Evolutionary conservation across 2,329 filamentous ascomycete species (phyloP).

Genomic region (Tolypocladium sp.): DNA sequence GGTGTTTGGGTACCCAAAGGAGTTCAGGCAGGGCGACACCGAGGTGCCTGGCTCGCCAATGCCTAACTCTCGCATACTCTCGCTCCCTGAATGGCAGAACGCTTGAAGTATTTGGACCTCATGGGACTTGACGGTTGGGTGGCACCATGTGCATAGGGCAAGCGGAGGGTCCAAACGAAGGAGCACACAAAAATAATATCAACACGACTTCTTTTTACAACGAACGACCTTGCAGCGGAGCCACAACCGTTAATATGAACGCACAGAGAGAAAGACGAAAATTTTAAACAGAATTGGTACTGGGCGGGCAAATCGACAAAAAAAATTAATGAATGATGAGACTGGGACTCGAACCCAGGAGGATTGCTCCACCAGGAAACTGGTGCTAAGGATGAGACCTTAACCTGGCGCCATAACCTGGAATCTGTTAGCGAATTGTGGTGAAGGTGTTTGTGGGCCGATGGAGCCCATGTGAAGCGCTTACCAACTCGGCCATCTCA

Average conservation of each 20-base stretch:
- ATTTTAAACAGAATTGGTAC: neutral
- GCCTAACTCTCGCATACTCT: no score
- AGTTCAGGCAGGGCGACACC: no score
- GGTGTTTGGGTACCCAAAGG: no score
- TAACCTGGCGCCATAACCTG: slow-evolving; percentile 2
- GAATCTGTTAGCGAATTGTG: neutral
- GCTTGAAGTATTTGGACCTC: no score
- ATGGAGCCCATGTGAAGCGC: neutral
- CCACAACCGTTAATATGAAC: neutral
- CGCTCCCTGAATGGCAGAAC: no score
- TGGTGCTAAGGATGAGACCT: neutral
- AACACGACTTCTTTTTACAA: neutral
- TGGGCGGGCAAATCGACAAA: neutral
- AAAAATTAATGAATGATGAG: slow-evolving; percentile 13
- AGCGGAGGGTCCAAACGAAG: no score
- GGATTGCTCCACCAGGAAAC: slow-evolving; percentile 13
- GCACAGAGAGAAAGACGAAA: neutral
- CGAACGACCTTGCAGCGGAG: neutral
- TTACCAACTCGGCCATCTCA: slow-evolving; percentile 3
- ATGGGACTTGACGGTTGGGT: no score
- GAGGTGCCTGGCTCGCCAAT: no score
- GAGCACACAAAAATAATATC: no score
- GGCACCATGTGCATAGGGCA: no score
- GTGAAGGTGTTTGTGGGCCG: neutral
- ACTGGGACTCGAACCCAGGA: slow-evolving; percentile 24